Evolutionary conservation across 371 early-diverging fungal genomes (phyloP).

Genomic region (Dipsacomyces acuminosporus): DNA sequence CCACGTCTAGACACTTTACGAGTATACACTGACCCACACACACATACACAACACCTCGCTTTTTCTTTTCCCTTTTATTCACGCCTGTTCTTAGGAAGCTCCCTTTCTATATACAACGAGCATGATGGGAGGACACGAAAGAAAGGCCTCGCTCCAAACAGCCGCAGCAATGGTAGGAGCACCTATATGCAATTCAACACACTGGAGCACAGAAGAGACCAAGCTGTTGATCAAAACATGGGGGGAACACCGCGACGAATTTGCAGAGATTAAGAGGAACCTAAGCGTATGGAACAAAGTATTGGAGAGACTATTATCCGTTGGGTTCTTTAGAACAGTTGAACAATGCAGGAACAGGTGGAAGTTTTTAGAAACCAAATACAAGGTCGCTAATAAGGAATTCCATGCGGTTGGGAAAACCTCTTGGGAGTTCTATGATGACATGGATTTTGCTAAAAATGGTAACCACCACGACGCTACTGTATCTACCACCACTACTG

Average conservation of each 20-base stretch:
- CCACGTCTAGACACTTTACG: no score
- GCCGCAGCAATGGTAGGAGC: slow-evolving; percentile 29
- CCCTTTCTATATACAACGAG: slow-evolving; percentile 12
- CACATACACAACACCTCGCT: no score
- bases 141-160: no score
- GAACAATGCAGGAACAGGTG: slow-evolving; percentile 47
- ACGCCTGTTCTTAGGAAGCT: slow-evolving; percentile 4
- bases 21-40: no score
- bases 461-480: slow-evolving; percentile 5
- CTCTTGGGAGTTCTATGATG: slow-evolving; percentile 43
- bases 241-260: slow-evolving; percentile 44
- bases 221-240: slow-evolving; percentile 39
- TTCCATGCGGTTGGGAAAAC: slow-evolving; percentile 10
- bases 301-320: slow-evolving; percentile 35
- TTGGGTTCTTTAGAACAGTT: slow-evolving; percentile 42
- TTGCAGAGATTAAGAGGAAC: slow-evolving; percentile 47
- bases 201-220: slow-evolving; percentile 46
- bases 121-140: no score
- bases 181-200: slow-evolving; percentile 44
- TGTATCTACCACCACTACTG: no score
- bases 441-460: slow-evolving; percentile 36
- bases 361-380: slow-evolving; percentile 47
- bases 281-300: slow-evolving; percentile 47
- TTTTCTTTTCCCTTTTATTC: not conserved
- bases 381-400: slow-evolving; percentile 27